phyloP scores from a whole-genome alignment of 2,329 filamentous ascomycete species.

The Geosmithia morbida region DNA sequence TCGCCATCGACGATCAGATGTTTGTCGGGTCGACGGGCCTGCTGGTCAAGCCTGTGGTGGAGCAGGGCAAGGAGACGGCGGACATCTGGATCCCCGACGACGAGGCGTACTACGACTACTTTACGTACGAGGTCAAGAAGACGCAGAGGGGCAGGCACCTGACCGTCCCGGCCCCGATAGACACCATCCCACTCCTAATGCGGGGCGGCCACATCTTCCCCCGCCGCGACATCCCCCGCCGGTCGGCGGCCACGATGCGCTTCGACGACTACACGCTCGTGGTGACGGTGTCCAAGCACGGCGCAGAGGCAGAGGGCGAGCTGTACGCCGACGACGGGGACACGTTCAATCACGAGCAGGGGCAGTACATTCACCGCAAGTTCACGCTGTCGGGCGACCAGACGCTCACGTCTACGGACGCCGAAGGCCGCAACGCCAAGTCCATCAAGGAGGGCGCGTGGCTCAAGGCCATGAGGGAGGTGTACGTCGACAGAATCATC shows the following conservation, averaged over 20 bases:
- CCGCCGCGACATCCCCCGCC: slow-evolving; percentile 73
- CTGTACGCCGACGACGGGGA: slow-evolving; percentile 92
- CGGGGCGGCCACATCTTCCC: slow-evolving; percentile 85
- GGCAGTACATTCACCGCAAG: slow-evolving; percentile 74
- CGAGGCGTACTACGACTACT: slow-evolving; percentile 91
- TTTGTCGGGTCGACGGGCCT: slow-evolving; percentile 82
- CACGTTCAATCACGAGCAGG: slow-evolving; percentile 73
- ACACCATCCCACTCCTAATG: slow-evolving; percentile 83
- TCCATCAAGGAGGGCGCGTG: slow-evolving; percentile 51
- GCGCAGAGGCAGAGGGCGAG: slow-evolving; percentile 50
- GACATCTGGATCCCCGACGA: slow-evolving; percentile 81
- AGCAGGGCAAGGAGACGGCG: slow-evolving; percentile 56
- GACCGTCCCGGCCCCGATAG: slow-evolving; percentile 62
- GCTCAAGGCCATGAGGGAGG: slow-evolving; percentile 62
- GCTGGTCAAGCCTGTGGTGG: slow-evolving; percentile 81
- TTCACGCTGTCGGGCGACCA: slow-evolving; percentile 47
- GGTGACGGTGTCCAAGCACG: slow-evolving; percentile 46
- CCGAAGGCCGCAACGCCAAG: slow-evolving; percentile 37
- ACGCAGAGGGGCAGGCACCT: slow-evolving; percentile 56
- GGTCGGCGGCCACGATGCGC: slow-evolving; percentile 78
- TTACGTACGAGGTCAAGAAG: slow-evolving; percentile 62
- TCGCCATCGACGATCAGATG: slow-evolving; percentile 81
- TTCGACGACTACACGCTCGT: slow-evolving; percentile 93
- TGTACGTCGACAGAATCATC: slow-evolving; percentile 72
- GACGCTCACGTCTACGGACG: slow-evolving; percentile 55